These are phyloP conservation scores for Mrakia frigida DNA, from an alignment of 768 basidiomycete genomes.

Conservation along the genomic window DNA sequence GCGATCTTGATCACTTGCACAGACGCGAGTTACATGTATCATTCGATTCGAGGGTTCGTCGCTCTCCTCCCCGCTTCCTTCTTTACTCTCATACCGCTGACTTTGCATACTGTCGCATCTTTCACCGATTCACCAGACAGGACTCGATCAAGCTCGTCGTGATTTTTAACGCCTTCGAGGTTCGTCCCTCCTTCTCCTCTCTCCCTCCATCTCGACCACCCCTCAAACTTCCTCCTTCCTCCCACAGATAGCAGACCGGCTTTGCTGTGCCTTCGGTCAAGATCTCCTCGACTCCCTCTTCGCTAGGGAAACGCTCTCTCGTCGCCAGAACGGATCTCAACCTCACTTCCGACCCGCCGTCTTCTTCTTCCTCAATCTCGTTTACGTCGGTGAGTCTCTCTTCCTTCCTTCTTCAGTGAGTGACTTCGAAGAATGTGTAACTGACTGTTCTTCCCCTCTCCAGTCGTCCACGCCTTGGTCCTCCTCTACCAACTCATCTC, in stretches of 20 bases:
- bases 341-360: conserved; percentile 63
- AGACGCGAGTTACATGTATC: conserved; percentile 96
- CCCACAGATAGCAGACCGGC: conserved; percentile 78
- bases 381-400: conserved; percentile 66
- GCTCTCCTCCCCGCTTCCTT: too few species aligned
- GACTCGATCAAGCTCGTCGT: conserved; percentile 99
- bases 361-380: conserved; percentile 72
- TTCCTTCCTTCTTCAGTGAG: too few species aligned
- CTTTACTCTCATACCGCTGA: neutral
- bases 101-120: neutral
- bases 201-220: neutral
- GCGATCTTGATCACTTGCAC: conserved; percentile 72
- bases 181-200: conserved; percentile 45
- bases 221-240: neutral
- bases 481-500: conserved; percentile 94
- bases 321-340: conserved; percentile 54
- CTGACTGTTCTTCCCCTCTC: neutral
- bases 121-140: conserved; percentile 47
- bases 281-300: conserved; percentile 95
- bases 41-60: conserved; percentile 74
- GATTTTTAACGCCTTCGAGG: conserved; percentile 97
- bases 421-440: too few species aligned
- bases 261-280: conserved; percentile 95
- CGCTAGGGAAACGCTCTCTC: conserved; percentile 78
- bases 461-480: conserved; percentile 84